A percentile compares a stretch with the other conserved stretches of the same genome.
These are phyloP conservation scores for Beauveria medogensis DNA, from an alignment of 2,329 filamentous ascomycete species.

Conservation along the genomic window DNA sequence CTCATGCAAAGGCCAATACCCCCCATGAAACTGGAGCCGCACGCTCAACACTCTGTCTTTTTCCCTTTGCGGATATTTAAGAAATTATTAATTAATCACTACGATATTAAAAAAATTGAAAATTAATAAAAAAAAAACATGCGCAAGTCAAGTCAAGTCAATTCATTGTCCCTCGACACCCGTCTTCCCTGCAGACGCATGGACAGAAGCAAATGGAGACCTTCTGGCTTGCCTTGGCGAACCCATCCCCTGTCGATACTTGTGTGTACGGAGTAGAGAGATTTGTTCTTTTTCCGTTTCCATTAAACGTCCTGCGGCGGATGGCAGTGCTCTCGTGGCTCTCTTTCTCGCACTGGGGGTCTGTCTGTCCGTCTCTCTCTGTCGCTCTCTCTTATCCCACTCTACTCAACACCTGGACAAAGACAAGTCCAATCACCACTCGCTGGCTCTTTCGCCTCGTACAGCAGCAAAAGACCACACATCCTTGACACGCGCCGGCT, in stretches of 20 bases:
- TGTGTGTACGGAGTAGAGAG: no score
- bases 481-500: no score
- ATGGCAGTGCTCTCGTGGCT: not conserved
- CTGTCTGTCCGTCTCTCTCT: not conserved
- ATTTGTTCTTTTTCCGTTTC: not conserved
- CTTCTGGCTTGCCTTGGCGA: not conserved
- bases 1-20: not conserved
- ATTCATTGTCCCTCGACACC: not conserved
- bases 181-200: not conserved
- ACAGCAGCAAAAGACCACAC: no score
- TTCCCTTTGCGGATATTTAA: not conserved
- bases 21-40: slow-evolving; percentile 4
- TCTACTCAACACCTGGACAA: no score
- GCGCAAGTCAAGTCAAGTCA: not conserved
- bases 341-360: not conserved
- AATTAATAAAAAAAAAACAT: not conserved
- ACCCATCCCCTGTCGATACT: not conserved
- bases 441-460: no score
- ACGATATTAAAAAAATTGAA: no score
- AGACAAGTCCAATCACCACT: no score
- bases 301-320: not conserved
- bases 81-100: no score
- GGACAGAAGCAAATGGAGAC: not conserved
- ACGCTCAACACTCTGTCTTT: not conserved
- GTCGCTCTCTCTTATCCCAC: not conserved